Conservation (phyloP, 2,329 filamentous ascomycete genomes). For the Claviceps humidiphila region DNA sequence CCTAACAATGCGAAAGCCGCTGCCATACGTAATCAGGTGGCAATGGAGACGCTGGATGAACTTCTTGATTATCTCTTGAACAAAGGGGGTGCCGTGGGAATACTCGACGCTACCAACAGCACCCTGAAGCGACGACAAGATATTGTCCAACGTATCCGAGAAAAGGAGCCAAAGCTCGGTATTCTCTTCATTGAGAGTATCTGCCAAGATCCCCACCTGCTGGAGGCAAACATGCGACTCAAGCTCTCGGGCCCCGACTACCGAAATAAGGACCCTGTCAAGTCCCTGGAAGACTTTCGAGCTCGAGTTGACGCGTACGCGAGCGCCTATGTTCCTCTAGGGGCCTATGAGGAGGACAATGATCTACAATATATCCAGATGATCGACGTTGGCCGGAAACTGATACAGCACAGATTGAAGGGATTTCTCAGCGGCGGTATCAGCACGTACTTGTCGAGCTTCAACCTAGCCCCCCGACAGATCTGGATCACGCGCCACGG, state of each 20-base stretch:
- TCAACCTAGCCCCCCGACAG: conserved; percentile 87
- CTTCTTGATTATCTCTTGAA: conserved; percentile 78
- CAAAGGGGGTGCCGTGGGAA: conserved; percentile 76
- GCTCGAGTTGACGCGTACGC: conserved; percentile 86
- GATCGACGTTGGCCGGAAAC: conserved; percentile 92
- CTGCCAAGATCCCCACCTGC: conserved; percentile 68
- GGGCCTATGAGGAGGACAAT: conserved; percentile 78
- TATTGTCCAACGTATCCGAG: conserved; percentile 70
- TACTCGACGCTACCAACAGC: conserved; percentile 95
- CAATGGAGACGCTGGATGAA: conserved; percentile 84
- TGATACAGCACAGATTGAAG: conserved; percentile 78
- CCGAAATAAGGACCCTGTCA: conserved; percentile 76
- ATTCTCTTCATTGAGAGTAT: conserved; percentile 93
- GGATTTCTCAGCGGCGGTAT: conserved; percentile 89
- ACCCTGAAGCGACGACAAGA: conserved; percentile 74
- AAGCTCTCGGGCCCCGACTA: conserved; percentile 96
- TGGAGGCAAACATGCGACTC: conserved; percentile 93
- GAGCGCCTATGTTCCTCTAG: conserved; percentile 82
- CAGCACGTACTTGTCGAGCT: conserved; percentile 89
- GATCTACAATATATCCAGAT: conserved; percentile 94
- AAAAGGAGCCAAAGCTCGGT: conserved; percentile 73
- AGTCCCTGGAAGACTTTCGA: conserved; percentile 82
- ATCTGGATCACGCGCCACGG: conserved; percentile 98
- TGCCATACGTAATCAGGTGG: conserved; percentile 78
- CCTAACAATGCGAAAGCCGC: conserved; percentile 74